Conservation (phyloP, 495 filamentous ascomycete species). For the Neurospora sp. region DNA sequence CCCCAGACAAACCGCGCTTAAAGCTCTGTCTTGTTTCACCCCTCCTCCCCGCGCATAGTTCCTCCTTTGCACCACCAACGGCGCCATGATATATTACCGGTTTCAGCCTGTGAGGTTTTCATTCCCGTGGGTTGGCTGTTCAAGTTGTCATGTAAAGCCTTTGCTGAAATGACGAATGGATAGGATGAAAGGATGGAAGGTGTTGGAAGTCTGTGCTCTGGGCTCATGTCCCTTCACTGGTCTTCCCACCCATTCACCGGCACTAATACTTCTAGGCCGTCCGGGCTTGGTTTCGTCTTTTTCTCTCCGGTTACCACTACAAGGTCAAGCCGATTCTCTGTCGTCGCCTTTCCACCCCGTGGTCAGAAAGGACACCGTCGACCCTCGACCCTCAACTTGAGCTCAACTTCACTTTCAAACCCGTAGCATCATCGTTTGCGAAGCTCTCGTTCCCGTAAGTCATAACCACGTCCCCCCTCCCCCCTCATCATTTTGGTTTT, state of each 20-base stretch:
- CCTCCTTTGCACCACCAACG: background rate
- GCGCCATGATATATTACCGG: background rate
- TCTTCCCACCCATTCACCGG: background rate
- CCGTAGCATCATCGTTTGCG: background rate
- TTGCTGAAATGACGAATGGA: background rate
- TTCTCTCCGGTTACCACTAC: background rate
- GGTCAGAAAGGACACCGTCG: background rate
- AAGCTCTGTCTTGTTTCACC: background rate
- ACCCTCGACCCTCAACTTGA: background rate
- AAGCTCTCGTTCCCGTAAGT: background rate
- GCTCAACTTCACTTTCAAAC: background rate
- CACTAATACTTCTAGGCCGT: background rate
- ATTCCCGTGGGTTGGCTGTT: background rate
- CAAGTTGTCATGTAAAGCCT: background rate
- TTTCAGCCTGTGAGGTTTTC: background rate
- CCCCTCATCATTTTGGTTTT: accelerated
- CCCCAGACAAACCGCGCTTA: background rate
- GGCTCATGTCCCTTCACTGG: background rate
- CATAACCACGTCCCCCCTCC: background rate
- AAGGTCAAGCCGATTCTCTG: background rate
- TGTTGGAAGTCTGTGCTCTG: background rate
- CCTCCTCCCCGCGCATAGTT: background rate
- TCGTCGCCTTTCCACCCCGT: background rate
- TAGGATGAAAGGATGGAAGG: background rate
- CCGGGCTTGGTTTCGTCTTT: background rate